Conservation (phyloP, 2,329 filamentous ascomycete genomes). For the Monilinia fructicola region DNA sequence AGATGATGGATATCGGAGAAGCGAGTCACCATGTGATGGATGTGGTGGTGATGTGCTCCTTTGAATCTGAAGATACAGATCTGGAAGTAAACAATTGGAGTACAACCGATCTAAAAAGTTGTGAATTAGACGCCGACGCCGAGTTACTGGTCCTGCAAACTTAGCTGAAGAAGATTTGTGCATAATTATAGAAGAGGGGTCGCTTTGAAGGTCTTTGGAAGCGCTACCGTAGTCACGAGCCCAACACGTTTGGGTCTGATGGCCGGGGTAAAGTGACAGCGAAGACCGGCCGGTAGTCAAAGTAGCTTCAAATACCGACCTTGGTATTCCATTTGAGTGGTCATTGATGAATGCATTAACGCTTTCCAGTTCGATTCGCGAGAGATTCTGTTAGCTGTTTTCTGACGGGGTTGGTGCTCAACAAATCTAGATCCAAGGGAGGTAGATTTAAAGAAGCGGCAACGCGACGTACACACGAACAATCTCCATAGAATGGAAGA, state of each 20-base stretch:
- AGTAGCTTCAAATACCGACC: background rate
- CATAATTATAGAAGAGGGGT: conserved; percentile 17
- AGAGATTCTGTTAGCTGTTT: background rate
- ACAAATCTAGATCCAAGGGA: conserved; percentile 7
- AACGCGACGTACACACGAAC: background rate
- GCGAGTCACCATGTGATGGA: conserved; percentile 6
- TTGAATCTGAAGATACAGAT: background rate
- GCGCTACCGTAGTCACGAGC: conserved; percentile 16
- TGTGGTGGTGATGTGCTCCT: background rate
- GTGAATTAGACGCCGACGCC: conserved; percentile 8
- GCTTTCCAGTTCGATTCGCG: background rate
- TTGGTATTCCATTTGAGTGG: conserved; percentile 2
- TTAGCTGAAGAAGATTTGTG: conserved; percentile 2
- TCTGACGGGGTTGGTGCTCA: background rate
- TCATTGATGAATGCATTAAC: background rate
- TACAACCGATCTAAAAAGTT: background rate
- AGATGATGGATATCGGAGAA: background rate
- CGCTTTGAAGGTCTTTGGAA: conserved; percentile 15
- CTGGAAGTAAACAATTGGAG: conserved; percentile 13
- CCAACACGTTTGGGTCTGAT: conserved; percentile 8
- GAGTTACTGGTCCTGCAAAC: conserved; percentile 5
- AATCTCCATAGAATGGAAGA: conserved; percentile 9
- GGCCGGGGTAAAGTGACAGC: conserved; percentile 14
- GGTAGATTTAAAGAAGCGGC: background rate
- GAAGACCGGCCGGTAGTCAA: conserved; percentile 8